Percentiles rank a stretch among this genome's conserved stretches.
phyloP scores from a whole-genome alignment of 164 flowering plant species.

The Kalanchoe fedtschenkoi region DNA sequence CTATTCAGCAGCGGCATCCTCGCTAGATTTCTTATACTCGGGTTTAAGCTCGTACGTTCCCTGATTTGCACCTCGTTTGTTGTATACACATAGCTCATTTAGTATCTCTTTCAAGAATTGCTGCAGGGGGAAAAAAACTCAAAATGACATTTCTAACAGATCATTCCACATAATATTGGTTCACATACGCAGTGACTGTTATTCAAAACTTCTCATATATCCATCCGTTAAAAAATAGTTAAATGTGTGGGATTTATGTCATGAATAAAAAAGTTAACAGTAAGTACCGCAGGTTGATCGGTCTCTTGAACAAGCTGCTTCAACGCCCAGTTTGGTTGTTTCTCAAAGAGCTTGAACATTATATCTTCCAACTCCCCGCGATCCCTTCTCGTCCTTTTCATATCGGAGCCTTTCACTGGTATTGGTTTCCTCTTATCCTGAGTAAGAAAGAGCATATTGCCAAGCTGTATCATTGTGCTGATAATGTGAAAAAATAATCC shows the following conservation, averaged over 20 bases:
- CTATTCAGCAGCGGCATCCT: constrained; percentile 44
- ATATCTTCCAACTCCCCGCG: constrained; percentile 69
- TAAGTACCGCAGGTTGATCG: constrained; percentile 67
- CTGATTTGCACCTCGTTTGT: constrained; percentile 82
- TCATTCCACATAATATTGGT: too few species aligned
- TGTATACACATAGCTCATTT: constrained; percentile 80
- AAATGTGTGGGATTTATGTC: neutral
- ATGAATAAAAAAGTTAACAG: neutral
- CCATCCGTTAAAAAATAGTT: too few species aligned
- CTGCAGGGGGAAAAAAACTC: constrained; percentile 25
- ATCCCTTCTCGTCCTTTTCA: constrained; percentile 70
- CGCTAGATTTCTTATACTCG: constrained; percentile 70
- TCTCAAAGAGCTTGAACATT: constrained; percentile 71
- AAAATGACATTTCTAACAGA: neutral
- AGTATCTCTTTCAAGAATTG: constrained; percentile 89
- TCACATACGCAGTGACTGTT: too few species aligned
- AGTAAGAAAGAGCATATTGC: neutral
- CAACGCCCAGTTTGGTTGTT: constrained; percentile 65
- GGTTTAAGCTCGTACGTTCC: constrained; percentile 92
- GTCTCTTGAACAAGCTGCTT: constrained; percentile 74
- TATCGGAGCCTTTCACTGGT: constrained; percentile 45
- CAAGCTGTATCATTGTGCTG: neutral
- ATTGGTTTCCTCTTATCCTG: constrained; percentile 52
- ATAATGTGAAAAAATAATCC: neutral
- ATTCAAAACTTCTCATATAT: too few species aligned